Base-by-base conservation (phyloP, 495 filamentous ascomycete genomes). In the Mycothermus thermophilus region DNA sequence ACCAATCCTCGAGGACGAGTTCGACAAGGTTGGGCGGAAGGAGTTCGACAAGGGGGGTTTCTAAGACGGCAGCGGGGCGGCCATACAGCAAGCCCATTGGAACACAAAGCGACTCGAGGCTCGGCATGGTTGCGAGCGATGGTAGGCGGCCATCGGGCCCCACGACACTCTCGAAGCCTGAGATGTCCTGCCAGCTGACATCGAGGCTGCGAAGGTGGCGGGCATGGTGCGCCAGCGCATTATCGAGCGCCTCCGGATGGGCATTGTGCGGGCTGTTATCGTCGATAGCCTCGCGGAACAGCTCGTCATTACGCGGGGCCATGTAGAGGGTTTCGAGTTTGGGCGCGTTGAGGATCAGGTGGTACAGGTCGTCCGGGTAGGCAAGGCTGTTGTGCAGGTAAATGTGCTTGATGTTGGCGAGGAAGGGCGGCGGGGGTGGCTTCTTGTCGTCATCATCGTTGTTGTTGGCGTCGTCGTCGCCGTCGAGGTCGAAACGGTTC, bases 1-100 rank as follows among this genome's bases (percentile, higher is more conserved):
- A 55, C 46, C 44, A 57, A 35, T 57, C 54, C 23, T 55, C 51
- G 13, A 57, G 42, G 1, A 46, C 42, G 5, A 57, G 37, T 34
- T 53, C 49, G 15, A 53, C 44, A 11, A 57, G 44, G 23, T 48
- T 51, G 4, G 49, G 46, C 27, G 54, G 54, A 6, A 57, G 44
- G 7, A 57, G 32, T 1, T 47, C 46, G 8, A 37, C 32, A 2
- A 57, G 37, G 13, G 40, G 44, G n/a, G 31, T 42, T 5, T 25
- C 19, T 5, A 30, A 27, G n/a, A 38, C 41, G 1, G 34, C 30
- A 3, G 42, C 32, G 4, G 32, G 23, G 2, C 8, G 16, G 3
- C 52, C 50, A 28, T 53, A 52, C 25, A 57, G 28, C 18, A 44
- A 23, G 10, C 28, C 44, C 23, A 52, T 38, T 30, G 55, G 54